A percentile compares a stretch with the other conserved stretches of the same genome.
Evolutionary conservation across 352 stramenopile species (phyloP).

Genomic region (Peronosclerospora sorghi): DNA sequence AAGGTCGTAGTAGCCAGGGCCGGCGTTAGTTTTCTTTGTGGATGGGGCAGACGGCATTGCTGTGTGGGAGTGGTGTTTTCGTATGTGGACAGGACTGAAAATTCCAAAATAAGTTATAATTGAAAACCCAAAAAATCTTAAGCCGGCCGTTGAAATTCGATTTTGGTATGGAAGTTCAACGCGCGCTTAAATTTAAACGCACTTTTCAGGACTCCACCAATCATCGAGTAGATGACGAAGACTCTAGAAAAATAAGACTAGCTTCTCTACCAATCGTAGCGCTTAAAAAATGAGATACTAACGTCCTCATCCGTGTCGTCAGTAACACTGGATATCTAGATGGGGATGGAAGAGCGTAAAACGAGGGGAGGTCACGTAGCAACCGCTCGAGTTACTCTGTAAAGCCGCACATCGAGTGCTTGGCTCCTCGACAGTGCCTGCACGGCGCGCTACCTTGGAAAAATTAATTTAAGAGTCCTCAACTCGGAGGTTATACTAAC

Average conservation of each 20-base stretch:
- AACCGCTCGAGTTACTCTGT: slow-evolving; percentile 15
- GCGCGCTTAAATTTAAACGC: slow-evolving; percentile 18
- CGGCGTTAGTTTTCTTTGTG: slow-evolving; percentile 51
- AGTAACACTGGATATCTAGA: slow-evolving; percentile 11
- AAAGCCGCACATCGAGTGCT: slow-evolving; percentile 13
- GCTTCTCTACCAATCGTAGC: slow-evolving; percentile 16
- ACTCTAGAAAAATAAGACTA: slow-evolving; percentile 16
- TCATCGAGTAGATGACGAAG: slow-evolving; percentile 23
- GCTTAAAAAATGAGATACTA: neutral
- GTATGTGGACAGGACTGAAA: slow-evolving; percentile 21
- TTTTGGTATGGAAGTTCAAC: slow-evolving; percentile 7
- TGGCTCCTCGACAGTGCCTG: neutral
- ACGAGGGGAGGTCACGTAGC: slow-evolving; percentile 31
- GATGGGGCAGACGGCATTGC: slow-evolving; percentile 38
- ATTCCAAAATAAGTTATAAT: slow-evolving; percentile 26
- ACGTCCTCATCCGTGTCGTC: slow-evolving; percentile 2
- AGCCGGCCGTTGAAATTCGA: slow-evolving; percentile 14
- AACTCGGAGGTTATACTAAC: slow-evolving; percentile 12
- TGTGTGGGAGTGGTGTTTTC: neutral
- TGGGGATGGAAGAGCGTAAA: slow-evolving; percentile 22
- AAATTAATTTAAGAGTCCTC: slow-evolving; percentile 1
- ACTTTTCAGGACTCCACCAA: slow-evolving; percentile 25
- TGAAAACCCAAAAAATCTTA: slow-evolving; percentile 10
- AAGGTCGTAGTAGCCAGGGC: slow-evolving; percentile 82
- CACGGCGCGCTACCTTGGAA: neutral